Base-by-base conservation (phyloP, 345 rosid species). In the Hevea brasiliensis region DNA sequence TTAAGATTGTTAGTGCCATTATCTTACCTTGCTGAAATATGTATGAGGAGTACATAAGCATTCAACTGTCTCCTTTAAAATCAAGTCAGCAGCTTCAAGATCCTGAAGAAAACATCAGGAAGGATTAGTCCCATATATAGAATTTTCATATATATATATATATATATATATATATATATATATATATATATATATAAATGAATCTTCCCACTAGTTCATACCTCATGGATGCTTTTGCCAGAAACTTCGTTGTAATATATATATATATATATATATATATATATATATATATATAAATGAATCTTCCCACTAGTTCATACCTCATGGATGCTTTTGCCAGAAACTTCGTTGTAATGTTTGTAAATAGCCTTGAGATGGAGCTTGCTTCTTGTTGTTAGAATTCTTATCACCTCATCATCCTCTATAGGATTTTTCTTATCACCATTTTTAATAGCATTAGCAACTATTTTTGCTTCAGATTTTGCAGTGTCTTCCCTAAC, bases 381-480 rank as follows among this genome's bases (percentile, higher is more conserved):
- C 79, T 85, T 92, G 93, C 98, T 95, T 76, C 99, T 85, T 47
- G 98, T 89, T 24, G 94, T 35, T 37, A 95, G 80, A 60, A 95
- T 86, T 81, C 91, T 84, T 24, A 92, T 76, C 47, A 87, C 81
- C 47, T 92, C 94, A 29, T 91, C 98, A 26, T 87, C 88, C 40
- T 85, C 90, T 0, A 85, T 27, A 2, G 45, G 79, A 45, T 77
- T 76, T 69, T 53, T 84, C 78, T 61, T 84, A 47, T 23, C 80
- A 6, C 65, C 85, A 74, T 78, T 82, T 78, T 78, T 82, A 61
- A 90, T 72, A 0, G 85, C 83, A 12, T 71, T 61, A 9, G 73
- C 79, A 60, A 92, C 74, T 59, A 65, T 23, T 80, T 89, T 82
- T 12, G 97, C 94, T 26, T 92, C 98, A 0, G 87, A 82, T 87